Percentiles rank a stretch among this genome's conserved stretches.
These are phyloP conservation scores for Macrotyloma uniflorum DNA, from an alignment of 306 rosid genomes.

Conservation along the genomic window DNA sequence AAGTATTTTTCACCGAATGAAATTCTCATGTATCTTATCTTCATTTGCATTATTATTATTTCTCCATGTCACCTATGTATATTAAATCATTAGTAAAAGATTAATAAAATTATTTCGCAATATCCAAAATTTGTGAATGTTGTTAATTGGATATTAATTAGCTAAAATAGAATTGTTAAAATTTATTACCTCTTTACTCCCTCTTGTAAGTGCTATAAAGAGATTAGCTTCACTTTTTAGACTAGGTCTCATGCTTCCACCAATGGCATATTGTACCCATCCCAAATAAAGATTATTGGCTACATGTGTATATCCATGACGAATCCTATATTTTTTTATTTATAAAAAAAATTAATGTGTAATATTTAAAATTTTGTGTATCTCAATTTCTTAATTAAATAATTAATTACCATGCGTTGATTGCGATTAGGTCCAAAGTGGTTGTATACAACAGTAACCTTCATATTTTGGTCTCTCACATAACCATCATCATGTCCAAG, in stretches of 20 bases:
- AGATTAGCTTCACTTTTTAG: constrained; percentile 56
- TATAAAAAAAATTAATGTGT: not conserved
- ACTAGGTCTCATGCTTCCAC: constrained; percentile 50
- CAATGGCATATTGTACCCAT: constrained; percentile 50
- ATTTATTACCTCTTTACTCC: constrained; percentile 44
- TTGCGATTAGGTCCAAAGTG: constrained; percentile 49
- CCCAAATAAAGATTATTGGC: constrained; percentile 49
- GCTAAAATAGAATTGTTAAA: not conserved
- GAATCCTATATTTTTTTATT: constrained; percentile 28
- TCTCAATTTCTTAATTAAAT: not conserved
- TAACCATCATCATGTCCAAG: constrained; percentile 51
- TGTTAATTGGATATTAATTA: not conserved
- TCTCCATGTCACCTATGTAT: constrained; percentile 48
- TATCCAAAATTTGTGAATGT: not conserved
- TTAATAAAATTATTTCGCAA: not conserved
- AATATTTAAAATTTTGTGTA: not conserved
- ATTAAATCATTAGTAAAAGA: not conserved
- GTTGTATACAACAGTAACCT: constrained; percentile 42
- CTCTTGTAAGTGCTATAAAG: constrained; percentile 47
- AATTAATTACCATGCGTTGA: constrained; percentile 39
- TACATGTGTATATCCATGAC: constrained; percentile 50
- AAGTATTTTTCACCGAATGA: constrained; percentile 44
- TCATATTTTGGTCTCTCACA: constrained; percentile 42
- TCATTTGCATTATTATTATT: constrained; percentile 5
- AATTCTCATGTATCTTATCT: constrained; percentile 40